These are phyloP conservation scores for Talaromyces sp. DNA, from an alignment of 2,329 filamentous ascomycete genomes.

Conservation along the genomic window DNA sequence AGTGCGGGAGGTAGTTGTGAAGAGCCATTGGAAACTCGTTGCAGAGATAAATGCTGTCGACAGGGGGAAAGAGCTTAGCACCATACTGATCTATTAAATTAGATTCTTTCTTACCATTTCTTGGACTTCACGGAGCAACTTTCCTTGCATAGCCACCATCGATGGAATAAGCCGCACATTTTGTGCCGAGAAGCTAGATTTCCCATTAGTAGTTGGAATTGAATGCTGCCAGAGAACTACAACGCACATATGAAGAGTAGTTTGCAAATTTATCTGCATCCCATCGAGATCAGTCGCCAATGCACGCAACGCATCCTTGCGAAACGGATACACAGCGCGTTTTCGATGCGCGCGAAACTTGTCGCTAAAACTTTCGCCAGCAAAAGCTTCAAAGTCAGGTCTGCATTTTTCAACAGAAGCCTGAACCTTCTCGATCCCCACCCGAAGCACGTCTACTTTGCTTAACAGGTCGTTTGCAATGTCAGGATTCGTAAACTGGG, in stretches of 20 bases:
- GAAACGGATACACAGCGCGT: background rate
- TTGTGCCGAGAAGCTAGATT: background rate
- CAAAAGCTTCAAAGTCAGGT: background rate
- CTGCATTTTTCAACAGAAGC: background rate
- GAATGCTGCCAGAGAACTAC: too few species aligned
- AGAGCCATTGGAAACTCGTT: background rate
- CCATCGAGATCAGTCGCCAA: background rate
- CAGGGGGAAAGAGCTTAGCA: background rate
- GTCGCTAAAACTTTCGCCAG: background rate
- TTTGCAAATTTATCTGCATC: background rate
- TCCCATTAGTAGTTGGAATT: background rate
- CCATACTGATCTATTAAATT: background rate
- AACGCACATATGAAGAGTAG: background rate
- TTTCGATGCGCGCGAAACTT: background rate
- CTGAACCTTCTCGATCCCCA: background rate
- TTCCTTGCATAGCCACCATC: background rate
- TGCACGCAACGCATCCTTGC: background rate
- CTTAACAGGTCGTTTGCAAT: background rate
- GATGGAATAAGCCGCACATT: background rate
- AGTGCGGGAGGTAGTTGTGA: background rate
- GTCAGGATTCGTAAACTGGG: background rate
- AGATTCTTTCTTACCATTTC: background rate
- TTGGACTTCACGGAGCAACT: background rate
- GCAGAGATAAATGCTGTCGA: background rate
- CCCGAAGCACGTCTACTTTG: background rate